phyloP scores from a whole-genome alignment of 2,329 filamentous ascomycete genomes.

The Ophiobolus disseminans region DNA sequence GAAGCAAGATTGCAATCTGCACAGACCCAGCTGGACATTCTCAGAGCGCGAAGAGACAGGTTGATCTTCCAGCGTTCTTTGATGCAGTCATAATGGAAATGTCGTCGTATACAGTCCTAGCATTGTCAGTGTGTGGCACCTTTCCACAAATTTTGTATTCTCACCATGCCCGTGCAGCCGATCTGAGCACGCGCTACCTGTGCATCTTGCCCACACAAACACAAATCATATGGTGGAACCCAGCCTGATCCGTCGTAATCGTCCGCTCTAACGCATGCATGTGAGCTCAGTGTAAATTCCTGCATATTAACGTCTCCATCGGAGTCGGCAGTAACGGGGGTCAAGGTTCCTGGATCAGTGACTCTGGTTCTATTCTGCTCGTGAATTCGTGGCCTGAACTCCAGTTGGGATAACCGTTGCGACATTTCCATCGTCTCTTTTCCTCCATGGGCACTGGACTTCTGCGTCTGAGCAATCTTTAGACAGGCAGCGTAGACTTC shows the following conservation, averaged over 20 bases:
- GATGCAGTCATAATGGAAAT: constrained; percentile 31
- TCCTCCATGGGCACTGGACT: too few relatives aligned
- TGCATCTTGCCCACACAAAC: constrained; percentile 30
- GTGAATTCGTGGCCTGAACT: constrained; percentile 5
- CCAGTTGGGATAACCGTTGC: constrained; percentile 5
- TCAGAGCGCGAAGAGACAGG: not conserved
- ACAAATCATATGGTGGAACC: constrained; percentile 20
- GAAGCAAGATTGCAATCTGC: constrained; percentile 15
- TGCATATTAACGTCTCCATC: constrained; percentile 24
- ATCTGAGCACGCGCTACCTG: constrained; percentile 8
- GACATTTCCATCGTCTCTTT: constrained; percentile 7
- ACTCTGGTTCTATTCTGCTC: constrained; percentile 16
- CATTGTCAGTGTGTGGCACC: not conserved
- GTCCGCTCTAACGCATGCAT: too few relatives aligned
- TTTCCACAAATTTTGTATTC: not conserved
- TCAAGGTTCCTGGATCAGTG: constrained; percentile 13
- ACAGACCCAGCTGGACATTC: constrained; percentile 14
- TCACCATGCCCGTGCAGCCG: constrained; percentile 26
- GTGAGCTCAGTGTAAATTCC: constrained; percentile 1
- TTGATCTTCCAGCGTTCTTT: constrained; percentile 8
- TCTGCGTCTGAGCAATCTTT: constrained; percentile 9
- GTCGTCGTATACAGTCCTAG: constrained; percentile 29
- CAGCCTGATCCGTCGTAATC: too few relatives aligned
- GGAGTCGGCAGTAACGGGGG: constrained; percentile 19
- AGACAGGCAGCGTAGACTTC: constrained; percentile 27